Evolutionary conservation across 306 rosid genomes (phyloP).

Genomic region (Quercus berberidifolia): DNA sequence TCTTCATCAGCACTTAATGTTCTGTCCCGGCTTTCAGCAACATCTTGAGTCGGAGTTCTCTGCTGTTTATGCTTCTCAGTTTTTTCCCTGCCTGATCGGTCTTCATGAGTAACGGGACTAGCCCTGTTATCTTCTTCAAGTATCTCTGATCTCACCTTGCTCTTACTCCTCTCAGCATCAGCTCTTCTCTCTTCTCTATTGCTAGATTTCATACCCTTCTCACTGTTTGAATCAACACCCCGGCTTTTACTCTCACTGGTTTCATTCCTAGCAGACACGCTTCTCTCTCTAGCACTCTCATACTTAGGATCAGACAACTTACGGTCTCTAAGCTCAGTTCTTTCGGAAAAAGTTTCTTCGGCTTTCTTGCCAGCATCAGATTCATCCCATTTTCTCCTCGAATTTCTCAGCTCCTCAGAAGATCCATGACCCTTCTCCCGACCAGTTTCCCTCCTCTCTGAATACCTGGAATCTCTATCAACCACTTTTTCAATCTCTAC

Average conservation of each 20-base stretch:
- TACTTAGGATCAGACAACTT: slow-evolving; percentile 58
- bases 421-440: slow-evolving; percentile 75
- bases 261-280: slow-evolving; percentile 62
- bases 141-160: slow-evolving; percentile 56
- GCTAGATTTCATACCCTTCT: slow-evolving; percentile 48
- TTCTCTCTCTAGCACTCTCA: slow-evolving; percentile 63
- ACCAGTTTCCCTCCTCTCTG: slow-evolving; percentile 59
- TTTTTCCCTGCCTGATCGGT: slow-evolving; percentile 52
- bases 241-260: slow-evolving; percentile 53
- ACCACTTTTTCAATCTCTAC: slow-evolving; percentile 47
- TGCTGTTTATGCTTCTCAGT: slow-evolving; percentile 67
- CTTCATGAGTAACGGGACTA: slow-evolving; percentile 51
- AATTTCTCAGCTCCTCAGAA: slow-evolving; percentile 58
- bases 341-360: slow-evolving; percentile 54
- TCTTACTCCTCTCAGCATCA: slow-evolving; percentile 70
- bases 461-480: slow-evolving; percentile 56
- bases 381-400: slow-evolving; percentile 97
- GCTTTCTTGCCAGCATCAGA: slow-evolving; percentile 46
- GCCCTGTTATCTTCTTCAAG: slow-evolving; percentile 51
- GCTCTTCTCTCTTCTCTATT: slow-evolving; percentile 65
- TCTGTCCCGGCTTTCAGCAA: slow-evolving; percentile 59
- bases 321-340: slow-evolving; percentile 43
- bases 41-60: slow-evolving; percentile 53
- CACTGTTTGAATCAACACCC: slow-evolving; percentile 50
- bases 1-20: slow-evolving; percentile 61